A percentile compares a stretch with the other conserved stretches of the same genome.
Conservation (phyloP, 108 stramenopile species). For the Skeletonema potamos region DNA sequence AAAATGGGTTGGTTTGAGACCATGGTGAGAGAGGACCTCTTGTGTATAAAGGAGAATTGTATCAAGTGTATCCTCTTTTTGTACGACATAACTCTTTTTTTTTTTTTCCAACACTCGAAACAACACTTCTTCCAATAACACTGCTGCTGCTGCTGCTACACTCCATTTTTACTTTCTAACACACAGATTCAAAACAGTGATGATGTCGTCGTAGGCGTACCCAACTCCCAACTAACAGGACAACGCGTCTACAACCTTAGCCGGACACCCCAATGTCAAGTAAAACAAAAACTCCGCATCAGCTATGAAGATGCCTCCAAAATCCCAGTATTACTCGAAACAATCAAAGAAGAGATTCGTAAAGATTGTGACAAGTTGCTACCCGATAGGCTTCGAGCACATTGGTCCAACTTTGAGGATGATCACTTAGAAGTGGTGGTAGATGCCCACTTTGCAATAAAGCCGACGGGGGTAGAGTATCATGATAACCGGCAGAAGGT, state of each 20-base stretch:
- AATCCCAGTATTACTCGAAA: slow-evolving; percentile 49
- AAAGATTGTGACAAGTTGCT: slow-evolving; percentile 57
- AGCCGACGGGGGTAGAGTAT: slow-evolving; percentile 59
- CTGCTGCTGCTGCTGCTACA: too few relatives aligned
- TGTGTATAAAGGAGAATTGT: too few relatives aligned
- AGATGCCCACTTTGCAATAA: slow-evolving; percentile 59
- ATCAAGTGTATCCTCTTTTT: too few relatives aligned
- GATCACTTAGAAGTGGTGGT: slow-evolving; percentile 65
- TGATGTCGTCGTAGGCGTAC: slow-evolving; percentile 44
- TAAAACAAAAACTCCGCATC: slow-evolving; percentile 60
- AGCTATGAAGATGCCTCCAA: slow-evolving; percentile 55
- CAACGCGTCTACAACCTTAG: slow-evolving; percentile 63
- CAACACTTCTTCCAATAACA: slow-evolving; percentile 33
- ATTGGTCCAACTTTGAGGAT: slow-evolving; percentile 53
- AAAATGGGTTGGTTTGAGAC: slow-evolving; percentile 35
- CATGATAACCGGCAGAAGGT: slow-evolving; percentile 60
- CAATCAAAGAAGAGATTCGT: slow-evolving; percentile 68
- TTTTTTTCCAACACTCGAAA: slow-evolving; percentile 17
- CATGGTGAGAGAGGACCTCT: background rate
- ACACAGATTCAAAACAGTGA: slow-evolving; percentile 32
- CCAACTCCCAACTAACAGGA: slow-evolving; percentile 48
- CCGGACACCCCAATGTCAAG: slow-evolving; percentile 58
- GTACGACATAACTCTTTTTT: too few relatives aligned
- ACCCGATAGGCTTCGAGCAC: slow-evolving; percentile 66
- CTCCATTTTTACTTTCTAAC: slow-evolving; percentile 47